Base-by-base conservation (phyloP, 1,284 basidiomycete genomes). In the Microbotryum intermedium region DNA sequence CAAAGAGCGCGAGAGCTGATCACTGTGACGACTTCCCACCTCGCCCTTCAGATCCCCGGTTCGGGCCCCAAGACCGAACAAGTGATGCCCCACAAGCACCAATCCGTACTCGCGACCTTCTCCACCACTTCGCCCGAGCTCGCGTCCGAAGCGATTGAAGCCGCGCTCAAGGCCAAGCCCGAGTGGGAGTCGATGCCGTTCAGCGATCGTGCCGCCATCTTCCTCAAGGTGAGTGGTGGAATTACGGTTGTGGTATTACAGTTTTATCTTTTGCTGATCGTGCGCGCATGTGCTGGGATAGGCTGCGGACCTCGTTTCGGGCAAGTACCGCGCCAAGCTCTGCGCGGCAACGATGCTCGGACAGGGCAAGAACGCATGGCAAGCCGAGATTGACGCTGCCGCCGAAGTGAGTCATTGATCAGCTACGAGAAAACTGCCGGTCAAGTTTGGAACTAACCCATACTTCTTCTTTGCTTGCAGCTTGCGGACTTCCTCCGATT, bases 341-440 rank as follows among this genome's bases (percentile, higher is more conserved):
- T 83, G 97, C 79, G 95, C 95, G 34, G 92, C 94, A 34, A 97
- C 94, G 51, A 97, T 98, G 79, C 81, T 99, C 50, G 94, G 94
- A 16, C 94, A 99, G 78, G 94, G 95, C 56, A 99, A 99, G 83
- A 99, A 97, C 75, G 86, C 83, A 13, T 98, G 94, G 94, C 94
- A 99, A 78, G 95, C 94, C 25, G 94, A 99, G 81, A 98, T 99
- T 66, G 94, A 99, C 76, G 90, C 95, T 55, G 94, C 92, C 29
- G 94, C 95, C 20, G 94, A 97, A 84, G 88, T 90, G 61, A n/a
- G 58, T 29, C 13, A 26, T 42, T 34, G 5, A 26, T 16, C 23
- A 47, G 42, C 29, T 55, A 21, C n/a, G n/a, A n/a, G n/a, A n/a
- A n/a, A n/a, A n/a, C n/a, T n/a, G n/a, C n/a, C 10, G 23, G 21